phyloP scores from a whole-genome alignment of 2,329 filamentous ascomycete species.

The Colletotrichum acutatum region DNA sequence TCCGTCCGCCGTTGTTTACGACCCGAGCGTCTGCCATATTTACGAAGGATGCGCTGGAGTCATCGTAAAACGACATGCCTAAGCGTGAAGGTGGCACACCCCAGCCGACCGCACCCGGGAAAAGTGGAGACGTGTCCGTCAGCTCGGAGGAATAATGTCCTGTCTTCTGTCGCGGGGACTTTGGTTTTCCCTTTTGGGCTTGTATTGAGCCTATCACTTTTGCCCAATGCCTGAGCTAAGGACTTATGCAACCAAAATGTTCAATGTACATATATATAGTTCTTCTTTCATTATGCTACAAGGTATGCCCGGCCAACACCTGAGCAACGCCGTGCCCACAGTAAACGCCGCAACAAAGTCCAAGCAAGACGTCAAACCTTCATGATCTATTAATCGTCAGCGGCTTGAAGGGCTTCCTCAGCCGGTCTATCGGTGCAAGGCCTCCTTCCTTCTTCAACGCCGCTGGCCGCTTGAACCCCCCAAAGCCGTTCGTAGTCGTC shows the following conservation, averaged over 20 bases:
- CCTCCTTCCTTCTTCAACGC: constrained; percentile 52
- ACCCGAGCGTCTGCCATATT: constrained; percentile 1
- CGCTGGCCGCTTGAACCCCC: constrained; percentile 56
- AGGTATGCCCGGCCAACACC: background rate
- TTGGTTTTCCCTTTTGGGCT: background rate
- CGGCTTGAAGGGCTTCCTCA: constrained; percentile 67
- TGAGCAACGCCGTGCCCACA: background rate
- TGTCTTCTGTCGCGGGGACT: background rate
- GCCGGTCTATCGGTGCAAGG: constrained; percentile 60
- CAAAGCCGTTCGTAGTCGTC: constrained; percentile 53
- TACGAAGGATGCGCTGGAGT: constrained; percentile 20
- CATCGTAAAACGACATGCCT: background rate
- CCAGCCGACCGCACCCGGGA: constrained; percentile 10
- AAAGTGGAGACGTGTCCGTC: background rate
- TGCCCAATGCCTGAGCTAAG: background rate
- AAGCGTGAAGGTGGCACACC: background rate
- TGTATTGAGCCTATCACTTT: background rate
- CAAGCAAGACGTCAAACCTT: background rate
- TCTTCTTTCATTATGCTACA: background rate
- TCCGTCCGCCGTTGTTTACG: constrained; percentile 1
- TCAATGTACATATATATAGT: background rate
- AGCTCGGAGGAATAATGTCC: background rate
- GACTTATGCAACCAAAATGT: background rate
- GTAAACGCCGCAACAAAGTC: background rate
- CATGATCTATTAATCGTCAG: constrained; percentile 60